Percentiles rank a stretch among this genome's conserved stretches.
These are phyloP conservation scores for Cladophialophora bantiana DNA, from an alignment of 2,329 filamentous ascomycete species.

Conservation along the genomic window DNA sequence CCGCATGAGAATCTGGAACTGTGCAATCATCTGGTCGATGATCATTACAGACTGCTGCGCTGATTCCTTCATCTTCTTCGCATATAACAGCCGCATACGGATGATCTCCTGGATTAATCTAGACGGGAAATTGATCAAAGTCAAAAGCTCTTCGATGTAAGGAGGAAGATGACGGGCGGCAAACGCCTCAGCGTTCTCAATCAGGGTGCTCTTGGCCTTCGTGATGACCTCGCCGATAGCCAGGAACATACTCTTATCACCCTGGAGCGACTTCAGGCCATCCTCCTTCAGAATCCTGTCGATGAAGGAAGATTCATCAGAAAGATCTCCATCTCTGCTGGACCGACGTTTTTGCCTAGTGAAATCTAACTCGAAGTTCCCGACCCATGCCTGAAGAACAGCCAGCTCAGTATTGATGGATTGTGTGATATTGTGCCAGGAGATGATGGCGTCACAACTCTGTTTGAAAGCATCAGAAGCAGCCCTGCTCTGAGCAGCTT, in stretches of 20 bases:
- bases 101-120: conserved; percentile 97
- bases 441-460: conserved; percentile 85
- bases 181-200: conserved; percentile 83
- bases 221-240: conserved; percentile 85
- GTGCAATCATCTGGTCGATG: conserved; percentile 96
- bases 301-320: conserved; percentile 90
- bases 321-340: conserved; percentile 73
- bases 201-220: conserved; percentile 92
- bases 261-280: conserved; percentile 87
- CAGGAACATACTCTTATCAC: conserved; percentile 79
- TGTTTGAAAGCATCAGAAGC: conserved; percentile 78
- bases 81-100: conserved; percentile 86
- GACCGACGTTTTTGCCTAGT: conserved; percentile 74
- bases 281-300: conserved; percentile 96
- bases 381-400: conserved; percentile 94
- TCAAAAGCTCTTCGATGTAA: conserved; percentile 95
- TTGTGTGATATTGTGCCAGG: conserved; percentile 96
- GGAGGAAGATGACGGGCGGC: conserved; percentile 88
- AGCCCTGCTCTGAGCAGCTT: conserved; percentile 75
- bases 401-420: conserved; percentile 94
- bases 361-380: conserved; percentile 94
- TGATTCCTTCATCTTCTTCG: conserved; percentile 93
- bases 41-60: conserved; percentile 91
- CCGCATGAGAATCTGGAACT: conserved; percentile 91
- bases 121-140: conserved; percentile 95